Conservation (phyloP, 805 yeast genomes). For the Lachancea sp. region DNA sequence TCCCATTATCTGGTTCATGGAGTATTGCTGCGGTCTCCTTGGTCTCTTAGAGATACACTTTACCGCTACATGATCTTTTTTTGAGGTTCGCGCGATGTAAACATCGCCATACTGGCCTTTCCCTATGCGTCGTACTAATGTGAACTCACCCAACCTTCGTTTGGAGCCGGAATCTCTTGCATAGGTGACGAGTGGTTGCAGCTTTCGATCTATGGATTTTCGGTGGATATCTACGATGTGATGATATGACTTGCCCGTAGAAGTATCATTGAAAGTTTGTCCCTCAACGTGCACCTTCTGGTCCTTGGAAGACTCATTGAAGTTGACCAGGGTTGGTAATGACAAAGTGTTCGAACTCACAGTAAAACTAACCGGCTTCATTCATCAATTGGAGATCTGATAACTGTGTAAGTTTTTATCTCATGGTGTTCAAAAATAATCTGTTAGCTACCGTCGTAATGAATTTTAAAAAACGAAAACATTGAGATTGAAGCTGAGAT, state of each 20-base stretch:
- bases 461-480: no score
- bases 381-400: neutral
- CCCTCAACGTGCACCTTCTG: neutral
- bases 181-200: conserved; percentile 13
- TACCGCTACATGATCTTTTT: conserved; percentile 21
- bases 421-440: neutral
- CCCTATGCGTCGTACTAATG: conserved; percentile 21
- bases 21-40: conserved; percentile 19
- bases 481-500: no score
- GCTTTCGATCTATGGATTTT: conserved; percentile 6
- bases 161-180: conserved; percentile 5
- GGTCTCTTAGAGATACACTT: conserved; percentile 29
- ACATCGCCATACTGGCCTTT: conserved; percentile 32
- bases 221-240: conserved; percentile 17
- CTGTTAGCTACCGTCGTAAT: neutral
- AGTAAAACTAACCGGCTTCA: neutral
- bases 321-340: conserved; percentile 9
- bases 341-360: neutral
- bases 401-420: neutral
- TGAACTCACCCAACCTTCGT: conserved; percentile 14
- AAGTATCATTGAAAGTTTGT: neutral
- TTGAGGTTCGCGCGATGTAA: conserved; percentile 18
- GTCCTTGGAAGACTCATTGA: neutral
- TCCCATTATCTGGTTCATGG: conserved; percentile 29
- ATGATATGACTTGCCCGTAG: conserved; percentile 12